These are phyloP conservation scores for Penicillium sp. DNA, from an alignment of 2,329 filamentous ascomycete genomes.

Conservation along the genomic window DNA sequence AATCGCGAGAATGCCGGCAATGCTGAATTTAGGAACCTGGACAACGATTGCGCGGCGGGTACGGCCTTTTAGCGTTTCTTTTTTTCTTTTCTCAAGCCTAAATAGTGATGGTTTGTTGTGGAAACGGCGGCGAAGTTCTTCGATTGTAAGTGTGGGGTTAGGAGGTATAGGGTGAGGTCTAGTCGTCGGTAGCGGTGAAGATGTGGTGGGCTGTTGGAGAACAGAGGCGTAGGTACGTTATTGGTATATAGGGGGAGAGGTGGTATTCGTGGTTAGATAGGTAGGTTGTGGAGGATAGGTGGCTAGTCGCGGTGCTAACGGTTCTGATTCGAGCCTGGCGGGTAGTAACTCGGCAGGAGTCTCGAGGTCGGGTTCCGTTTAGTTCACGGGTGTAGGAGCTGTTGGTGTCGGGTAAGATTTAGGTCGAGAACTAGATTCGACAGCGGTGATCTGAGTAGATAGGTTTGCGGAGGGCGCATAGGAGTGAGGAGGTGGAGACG, in stretches of 20 bases:
- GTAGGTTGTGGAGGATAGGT: background rate
- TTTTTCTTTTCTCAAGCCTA: too few relatives aligned
- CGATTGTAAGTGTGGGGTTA: background rate
- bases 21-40: too few relatives aligned
- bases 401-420: background rate
- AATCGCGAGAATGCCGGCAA: too few relatives aligned
- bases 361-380: background rate
- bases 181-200: background rate
- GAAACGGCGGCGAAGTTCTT: background rate
- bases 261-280: background rate
- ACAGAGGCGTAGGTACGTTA: background rate
- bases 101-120: too few relatives aligned
- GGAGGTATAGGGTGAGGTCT: background rate
- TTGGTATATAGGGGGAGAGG: background rate
- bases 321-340: background rate
- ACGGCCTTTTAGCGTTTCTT: too few relatives aligned
- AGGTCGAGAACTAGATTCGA: background rate
- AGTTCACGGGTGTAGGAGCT: background rate
- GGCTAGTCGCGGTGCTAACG: background rate
- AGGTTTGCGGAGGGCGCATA: background rate
- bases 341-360: background rate
- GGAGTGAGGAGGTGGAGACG: background rate
- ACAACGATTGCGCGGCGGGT: too few relatives aligned
- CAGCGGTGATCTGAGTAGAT: background rate
- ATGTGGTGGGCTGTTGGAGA: background rate